Conservation (phyloP, 2,329 filamentous ascomycete genomes). For the Boeremia lycopersici region DNA sequence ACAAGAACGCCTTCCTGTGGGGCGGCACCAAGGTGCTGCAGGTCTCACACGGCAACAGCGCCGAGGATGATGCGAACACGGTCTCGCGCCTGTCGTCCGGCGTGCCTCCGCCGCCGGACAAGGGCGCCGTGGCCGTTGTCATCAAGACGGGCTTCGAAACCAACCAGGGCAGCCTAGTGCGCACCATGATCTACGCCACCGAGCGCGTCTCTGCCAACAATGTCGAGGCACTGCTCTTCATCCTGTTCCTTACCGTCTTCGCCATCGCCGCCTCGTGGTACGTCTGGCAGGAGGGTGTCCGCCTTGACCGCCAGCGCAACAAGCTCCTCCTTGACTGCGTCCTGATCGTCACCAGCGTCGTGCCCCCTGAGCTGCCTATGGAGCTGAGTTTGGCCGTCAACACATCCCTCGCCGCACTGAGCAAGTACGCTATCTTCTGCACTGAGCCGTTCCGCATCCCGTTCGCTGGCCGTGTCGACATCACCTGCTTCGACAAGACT, state of each 20-base stretch:
- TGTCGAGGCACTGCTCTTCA: conserved; percentile 93
- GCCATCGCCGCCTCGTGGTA: conserved; percentile 98
- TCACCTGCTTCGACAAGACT: conserved; percentile 98
- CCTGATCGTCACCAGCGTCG: conserved; percentile 96
- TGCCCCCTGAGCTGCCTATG: conserved; percentile 98
- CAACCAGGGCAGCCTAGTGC: conserved; percentile 94
- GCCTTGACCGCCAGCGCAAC: conserved; percentile 92
- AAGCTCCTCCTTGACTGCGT: conserved; percentile 97
- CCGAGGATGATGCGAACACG: conserved; percentile 65
- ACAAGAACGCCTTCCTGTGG: conserved; percentile 96
- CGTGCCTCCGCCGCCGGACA: conserved; percentile 84
- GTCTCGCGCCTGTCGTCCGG: conserved; percentile 74
- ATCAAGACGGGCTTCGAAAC: conserved; percentile 99
- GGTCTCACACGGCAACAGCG: conserved; percentile 82
- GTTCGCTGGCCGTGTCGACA: conserved; percentile 90
- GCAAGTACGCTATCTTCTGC: conserved; percentile 96
- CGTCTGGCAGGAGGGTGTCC: conserved; percentile 96
- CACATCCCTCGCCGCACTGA: conserved; percentile 91
- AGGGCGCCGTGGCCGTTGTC: conserved; percentile 90
- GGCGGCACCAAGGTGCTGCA: conserved; percentile 98
- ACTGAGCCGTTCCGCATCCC: conserved; percentile 99
- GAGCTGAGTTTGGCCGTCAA: conserved; percentile 97
- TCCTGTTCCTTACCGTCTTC: conserved; percentile 94
- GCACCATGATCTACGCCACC: conserved; percentile 99
- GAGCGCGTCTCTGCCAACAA: conserved; percentile 99